Base-by-base conservation (phyloP, 2,329 filamentous ascomycete genomes). In the Drechslerella coelobrocha region DNA sequence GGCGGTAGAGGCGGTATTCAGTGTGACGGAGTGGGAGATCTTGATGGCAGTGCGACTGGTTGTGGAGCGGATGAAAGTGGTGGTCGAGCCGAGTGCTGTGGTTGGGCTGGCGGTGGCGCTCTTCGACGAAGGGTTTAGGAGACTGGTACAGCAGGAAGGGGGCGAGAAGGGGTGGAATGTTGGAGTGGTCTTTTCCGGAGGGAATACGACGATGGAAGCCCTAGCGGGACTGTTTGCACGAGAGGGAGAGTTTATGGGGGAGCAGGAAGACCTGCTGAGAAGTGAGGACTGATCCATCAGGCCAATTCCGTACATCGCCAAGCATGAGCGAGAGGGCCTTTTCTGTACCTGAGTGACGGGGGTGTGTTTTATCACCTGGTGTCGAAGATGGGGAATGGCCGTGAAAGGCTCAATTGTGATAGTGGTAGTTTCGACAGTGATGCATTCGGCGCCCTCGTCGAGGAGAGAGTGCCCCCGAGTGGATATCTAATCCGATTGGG, bases 61-160 rank as follows among this genome's bases (percentile, higher is more conserved):
- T 31, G 81, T 92, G 72, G 93, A 97, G 84, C 82, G 92, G 65
- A 86, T 94, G 83, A 97, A 97, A 85, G 81, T 96, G 50, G 86
- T 97, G 21, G 87, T 97, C 10, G 93, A 97, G 82, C 93, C 93
- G 21, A 92, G 89, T 79, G 86, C 89, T 0, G 91, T 88, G 1
- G 92, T 97, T n/a, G 86, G 87, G 0, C 78, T 97, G 68, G 94
- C 93, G 0, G 89, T 90, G 6, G 88, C 87, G 56, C 80, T 97
- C 74, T 97, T 86, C 74, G 89, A 96, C 78, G 90, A 95, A 79
- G 90, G 92, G 2, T 97, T 97, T 73, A 81, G 91, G 65, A 78
- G 76, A 10, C 79, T 88, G 79, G 89, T 92, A 43, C 60, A 68
- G 29, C 27, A 14, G 8, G 86, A 91, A 80, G 78, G 76, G 68